Percentiles rank a stretch among this genome's conserved stretches.
phyloP scores from a whole-genome alignment of 2,329 filamentous ascomycete species.

The Didymella arachidicola region DNA sequence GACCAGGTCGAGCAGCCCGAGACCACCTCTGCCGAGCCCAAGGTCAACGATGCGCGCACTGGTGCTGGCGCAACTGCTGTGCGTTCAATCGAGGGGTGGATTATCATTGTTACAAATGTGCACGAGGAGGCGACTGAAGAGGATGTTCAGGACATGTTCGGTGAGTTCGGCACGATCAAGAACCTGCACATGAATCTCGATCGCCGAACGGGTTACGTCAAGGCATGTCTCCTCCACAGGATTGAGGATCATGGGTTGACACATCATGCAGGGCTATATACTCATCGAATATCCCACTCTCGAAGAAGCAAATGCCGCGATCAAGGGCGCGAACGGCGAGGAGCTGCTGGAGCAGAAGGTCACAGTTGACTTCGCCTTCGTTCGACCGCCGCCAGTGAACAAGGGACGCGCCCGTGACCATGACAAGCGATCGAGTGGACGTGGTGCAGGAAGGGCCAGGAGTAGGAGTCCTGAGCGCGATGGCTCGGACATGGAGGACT shows the following conservation, averaged over 20 bases:
- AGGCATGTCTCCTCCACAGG: conserved; percentile 61
- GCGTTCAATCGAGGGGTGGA: conserved; percentile 89
- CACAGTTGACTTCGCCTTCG: conserved; percentile 84
- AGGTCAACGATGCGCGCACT: conserved; percentile 73
- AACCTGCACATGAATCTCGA: conserved; percentile 86
- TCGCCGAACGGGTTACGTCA: conserved; percentile 83
- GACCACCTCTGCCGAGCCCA: conserved; percentile 53
- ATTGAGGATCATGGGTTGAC: conserved; percentile 13
- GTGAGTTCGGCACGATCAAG: conserved; percentile 86
- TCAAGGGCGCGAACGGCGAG: conserved; percentile 77
- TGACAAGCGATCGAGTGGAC: conserved; percentile 43
- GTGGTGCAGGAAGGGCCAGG: conserved; percentile 47
- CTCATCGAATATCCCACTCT: conserved; percentile 84
- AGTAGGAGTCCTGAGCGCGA: conserved; percentile 56
- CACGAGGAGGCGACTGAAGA: conserved; percentile 89
- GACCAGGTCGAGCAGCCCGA: conserved; percentile 47
- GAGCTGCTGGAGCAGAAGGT: conserved; percentile 84
- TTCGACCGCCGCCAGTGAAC: conserved; percentile 71
- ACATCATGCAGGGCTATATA: conserved; percentile 72
- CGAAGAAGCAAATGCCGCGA: conserved; percentile 80
- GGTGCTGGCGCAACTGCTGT: conserved; percentile 78
- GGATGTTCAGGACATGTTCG: conserved; percentile 80
- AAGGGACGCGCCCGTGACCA: conserved; percentile 55
- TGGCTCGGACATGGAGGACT: conserved; percentile 46
- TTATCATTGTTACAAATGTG: conserved; percentile 84